phyloP scores from a whole-genome alignment of 345 rosid genomes.

The Sisymbrium irio region DNA sequence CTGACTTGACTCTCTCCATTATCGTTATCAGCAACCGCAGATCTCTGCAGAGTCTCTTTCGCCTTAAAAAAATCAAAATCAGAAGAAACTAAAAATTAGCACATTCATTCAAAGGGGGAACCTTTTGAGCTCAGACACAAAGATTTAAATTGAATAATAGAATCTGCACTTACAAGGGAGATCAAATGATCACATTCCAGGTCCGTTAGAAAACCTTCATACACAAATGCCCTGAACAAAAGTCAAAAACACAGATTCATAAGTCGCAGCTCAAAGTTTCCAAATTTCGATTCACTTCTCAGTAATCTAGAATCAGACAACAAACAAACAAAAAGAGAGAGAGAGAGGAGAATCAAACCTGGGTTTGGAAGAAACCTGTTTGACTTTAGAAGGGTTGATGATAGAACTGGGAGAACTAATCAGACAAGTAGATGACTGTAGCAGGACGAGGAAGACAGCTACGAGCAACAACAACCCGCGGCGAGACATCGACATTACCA shows the following conservation, averaged over 20 bases:
- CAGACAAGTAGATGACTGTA: constrained; percentile 37
- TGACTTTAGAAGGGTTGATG: constrained; percentile 80
- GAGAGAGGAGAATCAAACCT: constrained; percentile 40
- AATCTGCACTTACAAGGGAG: constrained; percentile 59
- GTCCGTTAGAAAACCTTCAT: constrained; percentile 85
- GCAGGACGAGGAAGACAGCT: constrained; percentile 41
- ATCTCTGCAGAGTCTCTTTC: constrained; percentile 84
- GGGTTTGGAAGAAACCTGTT: constrained; percentile 81
- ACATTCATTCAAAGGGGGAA: not conserved
- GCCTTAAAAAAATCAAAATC: constrained; percentile 44
- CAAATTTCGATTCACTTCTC: not conserved
- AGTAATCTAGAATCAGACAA: not conserved
- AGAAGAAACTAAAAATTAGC: not conserved
- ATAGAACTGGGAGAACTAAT: constrained; percentile 59
- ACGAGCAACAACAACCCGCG: constrained; percentile 33
- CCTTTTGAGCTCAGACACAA: constrained; percentile 5
- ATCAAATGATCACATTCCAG: constrained; percentile 95
- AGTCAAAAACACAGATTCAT: not conserved
- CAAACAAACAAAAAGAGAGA: not conserved
- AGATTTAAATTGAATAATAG: not conserved
- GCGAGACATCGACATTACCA: constrained; percentile 18
- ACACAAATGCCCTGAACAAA: constrained; percentile 75
- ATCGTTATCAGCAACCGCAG: constrained; percentile 85
- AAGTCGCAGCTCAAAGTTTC: not conserved
- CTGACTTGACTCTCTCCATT: constrained; percentile 84